phyloP scores from a whole-genome alignment of 2,329 filamentous ascomycete genomes.

The Paracamarosporium sp. region DNA sequence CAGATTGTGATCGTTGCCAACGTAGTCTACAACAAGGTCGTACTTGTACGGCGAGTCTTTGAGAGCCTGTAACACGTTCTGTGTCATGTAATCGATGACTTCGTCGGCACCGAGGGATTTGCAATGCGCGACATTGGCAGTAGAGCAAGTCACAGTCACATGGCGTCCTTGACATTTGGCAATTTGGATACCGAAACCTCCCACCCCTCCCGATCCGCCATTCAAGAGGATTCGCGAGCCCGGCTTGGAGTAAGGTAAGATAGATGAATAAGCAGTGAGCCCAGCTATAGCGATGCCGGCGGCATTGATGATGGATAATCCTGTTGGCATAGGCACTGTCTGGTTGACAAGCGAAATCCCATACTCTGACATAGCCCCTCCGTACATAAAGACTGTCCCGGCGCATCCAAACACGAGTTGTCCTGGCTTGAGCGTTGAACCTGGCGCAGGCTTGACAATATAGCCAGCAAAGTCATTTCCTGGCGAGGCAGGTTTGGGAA shows the following conservation, averaged over 20 bases:
- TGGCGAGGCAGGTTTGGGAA: constrained; percentile 51
- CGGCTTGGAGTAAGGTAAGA: constrained; percentile 33
- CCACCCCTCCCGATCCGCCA: constrained; percentile 66
- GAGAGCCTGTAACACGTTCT: constrained; percentile 55
- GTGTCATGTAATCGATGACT: constrained; percentile 63
- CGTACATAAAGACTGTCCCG: constrained; percentile 12
- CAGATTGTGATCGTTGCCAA: constrained; percentile 44
- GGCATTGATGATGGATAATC: constrained; percentile 28
- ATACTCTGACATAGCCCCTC: constrained; percentile 16
- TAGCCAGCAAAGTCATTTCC: constrained; percentile 54
- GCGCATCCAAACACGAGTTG: constrained; percentile 11
- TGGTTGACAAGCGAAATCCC: constrained; percentile 33
- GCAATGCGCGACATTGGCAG: constrained; percentile 61
- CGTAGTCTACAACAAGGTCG: constrained; percentile 54
- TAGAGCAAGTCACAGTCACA: constrained; percentile 64
- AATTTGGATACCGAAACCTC: constrained; percentile 66
- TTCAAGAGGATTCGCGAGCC: constrained; percentile 65
- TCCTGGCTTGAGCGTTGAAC: constrained; percentile 10
- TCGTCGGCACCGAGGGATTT: constrained; percentile 66
- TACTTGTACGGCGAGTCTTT: constrained; percentile 55
- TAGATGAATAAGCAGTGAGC: constrained; percentile 40
- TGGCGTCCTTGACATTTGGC: constrained; percentile 63
- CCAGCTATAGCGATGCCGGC: constrained; percentile 38
- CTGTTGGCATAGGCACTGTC: constrained; percentile 27
- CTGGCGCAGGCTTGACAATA: constrained; percentile 51